These are phyloP conservation scores for Eutypella sp. DNA, from an alignment of 2,329 filamentous ascomycete species.

Conservation along the genomic window DNA sequence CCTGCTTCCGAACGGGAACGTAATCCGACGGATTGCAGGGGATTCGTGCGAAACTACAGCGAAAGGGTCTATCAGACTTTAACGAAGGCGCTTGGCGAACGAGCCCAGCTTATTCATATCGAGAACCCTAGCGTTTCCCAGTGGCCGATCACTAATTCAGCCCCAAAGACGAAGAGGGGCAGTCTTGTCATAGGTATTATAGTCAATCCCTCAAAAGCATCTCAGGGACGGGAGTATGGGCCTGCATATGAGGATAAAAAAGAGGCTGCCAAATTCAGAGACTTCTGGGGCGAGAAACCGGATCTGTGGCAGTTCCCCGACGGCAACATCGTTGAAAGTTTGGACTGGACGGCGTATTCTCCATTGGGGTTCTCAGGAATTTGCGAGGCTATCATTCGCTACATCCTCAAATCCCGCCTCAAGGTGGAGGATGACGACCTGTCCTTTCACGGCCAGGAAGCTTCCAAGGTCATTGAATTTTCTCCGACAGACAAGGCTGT, in stretches of 20 bases:
- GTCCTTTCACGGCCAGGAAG: slow-evolving; percentile 44
- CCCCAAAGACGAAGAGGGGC: slow-evolving; percentile 25
- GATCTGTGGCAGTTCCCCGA: slow-evolving; percentile 94
- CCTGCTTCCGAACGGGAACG: slow-evolving; percentile 15
- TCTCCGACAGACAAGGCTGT: slow-evolving; percentile 45
- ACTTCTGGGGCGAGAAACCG: slow-evolving; percentile 92
- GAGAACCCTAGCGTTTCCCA: slow-evolving; percentile 31
- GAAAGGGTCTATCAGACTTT: slow-evolving; percentile 60
- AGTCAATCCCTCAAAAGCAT: slow-evolving; percentile 67
- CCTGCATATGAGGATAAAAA: slow-evolving; percentile 81
- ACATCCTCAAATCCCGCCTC: slow-evolving; percentile 67
- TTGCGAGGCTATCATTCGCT: slow-evolving; percentile 72
- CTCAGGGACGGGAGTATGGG: slow-evolving; percentile 79
- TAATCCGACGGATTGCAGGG: slow-evolving; percentile 35
- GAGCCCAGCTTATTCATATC: slow-evolving; percentile 64
- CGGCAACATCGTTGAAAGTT: slow-evolving; percentile 85
- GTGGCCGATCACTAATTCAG: slow-evolving; percentile 44
- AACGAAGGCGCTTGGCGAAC: slow-evolving; percentile 67
- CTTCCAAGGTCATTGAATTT: slow-evolving; percentile 43
- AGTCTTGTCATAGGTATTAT: slow-evolving; percentile 61
- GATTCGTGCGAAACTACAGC: slow-evolving; percentile 41
- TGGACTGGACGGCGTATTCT: slow-evolving; percentile 72
- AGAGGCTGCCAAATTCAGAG: slow-evolving; percentile 73
- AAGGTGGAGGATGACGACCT: slow-evolving; percentile 52
- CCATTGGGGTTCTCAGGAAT: slow-evolving; percentile 51